Conservation (phyloP, 2,329 filamentous ascomycete genomes). For the Plenodomus biglobosus region DNA sequence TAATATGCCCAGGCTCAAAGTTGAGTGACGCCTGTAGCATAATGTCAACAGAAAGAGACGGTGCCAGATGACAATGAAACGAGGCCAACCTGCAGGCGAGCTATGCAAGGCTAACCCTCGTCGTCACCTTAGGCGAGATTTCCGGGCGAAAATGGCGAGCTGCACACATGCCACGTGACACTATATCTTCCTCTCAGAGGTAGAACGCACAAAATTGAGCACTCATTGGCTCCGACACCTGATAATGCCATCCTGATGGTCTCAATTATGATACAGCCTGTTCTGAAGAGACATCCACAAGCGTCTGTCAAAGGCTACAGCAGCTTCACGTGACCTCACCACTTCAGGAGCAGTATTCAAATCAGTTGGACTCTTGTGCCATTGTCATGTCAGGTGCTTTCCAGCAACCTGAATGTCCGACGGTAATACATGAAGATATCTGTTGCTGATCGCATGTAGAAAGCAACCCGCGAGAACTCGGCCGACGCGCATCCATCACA, state of each 20-base stretch:
- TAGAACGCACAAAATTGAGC: too few relatives aligned
- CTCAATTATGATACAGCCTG: background rate
- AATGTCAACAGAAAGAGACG: constrained; percentile 4
- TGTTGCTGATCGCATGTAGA: constrained; percentile 22
- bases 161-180: background rate
- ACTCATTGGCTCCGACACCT: background rate
- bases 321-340: constrained; percentile 24
- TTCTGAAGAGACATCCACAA: background rate
- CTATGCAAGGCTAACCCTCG: constrained; percentile 14
- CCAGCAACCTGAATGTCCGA: constrained; percentile 24
- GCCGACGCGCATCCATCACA: constrained; percentile 21
- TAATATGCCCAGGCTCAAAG: background rate
- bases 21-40: constrained; percentile 2
- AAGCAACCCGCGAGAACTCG: constrained; percentile 22
- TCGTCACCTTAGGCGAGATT: constrained; percentile 6
- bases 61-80: constrained; percentile 13
- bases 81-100: constrained; percentile 4
- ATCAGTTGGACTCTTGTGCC: background rate
- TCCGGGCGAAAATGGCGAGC: background rate
- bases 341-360: constrained; percentile 9
- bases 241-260: background rate
- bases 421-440: constrained; percentile 29
- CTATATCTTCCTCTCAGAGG: constrained; percentile 8
- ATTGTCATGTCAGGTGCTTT: constrained; percentile 23
- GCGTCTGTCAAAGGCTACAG: background rate